Base-by-base conservation (phyloP, 208 protist genomes). In the Trypanosoma avium region DNA sequence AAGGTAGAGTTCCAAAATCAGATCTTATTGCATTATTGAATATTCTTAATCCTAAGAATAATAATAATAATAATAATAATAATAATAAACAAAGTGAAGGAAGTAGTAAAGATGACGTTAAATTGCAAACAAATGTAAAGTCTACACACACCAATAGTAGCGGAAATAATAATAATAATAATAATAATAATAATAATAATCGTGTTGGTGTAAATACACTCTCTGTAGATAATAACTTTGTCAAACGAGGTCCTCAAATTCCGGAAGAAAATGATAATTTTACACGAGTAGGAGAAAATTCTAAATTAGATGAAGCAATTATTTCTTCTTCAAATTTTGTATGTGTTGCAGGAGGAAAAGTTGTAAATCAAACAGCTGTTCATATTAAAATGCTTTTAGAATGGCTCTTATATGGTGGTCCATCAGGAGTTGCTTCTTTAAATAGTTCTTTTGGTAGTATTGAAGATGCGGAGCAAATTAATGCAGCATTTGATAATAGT, bases 331-430 rank as follows among this genome's bases (percentile, higher is more conserved):
- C 53, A 2, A 17, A 7, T 9, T 49, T 24, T 13, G 19, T 17
- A 17, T 13, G 17, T 17, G 0, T 12, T 3, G 7, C 35, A 9
- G 53, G 33, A 21, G 21, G 21, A 29, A 27, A 53, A 38, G 15
- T 17, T 8, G 35, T 61, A n/a, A 61, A 62, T 43, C 33, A 52
- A n/a, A 61, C 36, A 4, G 67, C 59, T 12, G 3, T 56, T 9
- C 47, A 60, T 46, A 32, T 73, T 0, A 62, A 57, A 26, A 58
- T 73, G 26, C 22, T 73, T 6, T 10, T 50, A 17, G 67, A 73
- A 48, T 33, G 24, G 2, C 67, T 73, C 21, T 8, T 65, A 5
- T 60, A 52, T 32, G 38, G 52, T 27, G 24, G 30, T 1, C 4
- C 30, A 19, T 50, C 50, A 7, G 35, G 26, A 4, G 35, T 35